These are phyloP conservation scores for Whalleya microplaca DNA, from an alignment of 2,329 filamentous ascomycete species.

Conservation along the genomic window DNA sequence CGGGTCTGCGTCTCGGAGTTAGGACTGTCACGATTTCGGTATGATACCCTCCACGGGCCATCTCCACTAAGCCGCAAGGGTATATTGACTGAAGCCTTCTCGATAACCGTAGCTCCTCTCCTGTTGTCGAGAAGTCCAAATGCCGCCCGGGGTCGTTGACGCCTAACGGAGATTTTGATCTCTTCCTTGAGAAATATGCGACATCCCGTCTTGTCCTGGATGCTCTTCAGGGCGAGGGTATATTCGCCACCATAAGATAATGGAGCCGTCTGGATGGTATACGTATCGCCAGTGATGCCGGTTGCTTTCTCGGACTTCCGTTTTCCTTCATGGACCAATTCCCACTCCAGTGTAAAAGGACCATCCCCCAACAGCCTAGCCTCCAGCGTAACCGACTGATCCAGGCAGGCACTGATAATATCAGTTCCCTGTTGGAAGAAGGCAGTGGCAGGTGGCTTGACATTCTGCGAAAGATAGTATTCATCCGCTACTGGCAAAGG, in stretches of 20 bases:
- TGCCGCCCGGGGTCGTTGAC: slow-evolving; percentile 82
- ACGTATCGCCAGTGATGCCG: slow-evolving; percentile 63
- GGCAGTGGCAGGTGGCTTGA: slow-evolving; percentile 89
- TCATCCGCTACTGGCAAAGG: slow-evolving; percentile 36
- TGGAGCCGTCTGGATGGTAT: slow-evolving; percentile 75
- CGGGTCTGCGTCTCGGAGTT: slow-evolving; percentile 40
- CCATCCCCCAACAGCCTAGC: slow-evolving; percentile 79
- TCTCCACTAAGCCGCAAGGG: slow-evolving; percentile 86
- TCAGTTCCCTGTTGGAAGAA: slow-evolving; percentile 62
- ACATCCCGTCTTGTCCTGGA: slow-evolving; percentile 86
- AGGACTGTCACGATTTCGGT: slow-evolving; percentile 69
- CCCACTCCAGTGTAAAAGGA: slow-evolving; percentile 90
- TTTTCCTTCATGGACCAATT: slow-evolving; percentile 87
- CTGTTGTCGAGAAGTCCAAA: slow-evolving; percentile 88
- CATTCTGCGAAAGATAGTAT: slow-evolving; percentile 74
- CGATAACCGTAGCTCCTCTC: slow-evolving; percentile 73
- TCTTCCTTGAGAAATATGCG: slow-evolving; percentile 85
- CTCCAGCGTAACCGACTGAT: slow-evolving; percentile 75
- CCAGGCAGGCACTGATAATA: slow-evolving; percentile 74
- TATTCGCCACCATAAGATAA: slow-evolving; percentile 87
- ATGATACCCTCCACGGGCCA: slow-evolving; percentile 80
- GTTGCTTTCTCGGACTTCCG: slow-evolving; percentile 69
- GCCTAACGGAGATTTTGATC: slow-evolving; percentile 81
- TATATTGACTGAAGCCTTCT: slow-evolving; percentile 72
- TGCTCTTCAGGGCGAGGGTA: slow-evolving; percentile 79